Conservation (phyloP, 148 eudicot genomes). For the Rheum nobile region DNA sequence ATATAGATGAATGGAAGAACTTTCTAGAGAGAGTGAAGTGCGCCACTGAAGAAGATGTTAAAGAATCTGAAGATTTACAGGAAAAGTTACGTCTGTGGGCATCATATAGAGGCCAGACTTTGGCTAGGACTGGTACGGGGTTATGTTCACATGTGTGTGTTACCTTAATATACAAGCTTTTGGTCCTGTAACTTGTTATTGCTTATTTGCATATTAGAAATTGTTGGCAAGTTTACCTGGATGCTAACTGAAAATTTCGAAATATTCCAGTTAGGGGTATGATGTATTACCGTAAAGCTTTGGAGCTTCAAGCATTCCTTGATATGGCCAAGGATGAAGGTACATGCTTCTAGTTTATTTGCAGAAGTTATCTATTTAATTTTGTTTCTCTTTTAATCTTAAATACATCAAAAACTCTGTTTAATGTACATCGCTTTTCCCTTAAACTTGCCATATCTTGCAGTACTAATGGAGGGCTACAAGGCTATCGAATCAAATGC, state of each 20-base stretch:
- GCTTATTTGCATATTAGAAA: neutral
- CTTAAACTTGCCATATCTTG: neutral
- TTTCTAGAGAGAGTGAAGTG: conserved; percentile 68
- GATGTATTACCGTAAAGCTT: conserved; percentile 97
- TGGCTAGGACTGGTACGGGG: conserved; percentile 79
- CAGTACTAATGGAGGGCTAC: conserved; percentile 86
- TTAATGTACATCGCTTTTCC: neutral
- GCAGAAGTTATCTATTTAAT: neutral
- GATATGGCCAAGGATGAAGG: conserved; percentile 97
- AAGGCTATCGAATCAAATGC: conserved; percentile 79
- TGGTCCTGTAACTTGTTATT: neutral
- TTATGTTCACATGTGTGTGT: neutral
- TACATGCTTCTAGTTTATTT: conserved; percentile 10
- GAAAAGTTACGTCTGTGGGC: conserved; percentile 97
- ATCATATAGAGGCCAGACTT: conserved; percentile 91
- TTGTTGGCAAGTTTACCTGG: neutral
- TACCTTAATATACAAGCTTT: neutral
- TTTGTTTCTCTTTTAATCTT: neutral
- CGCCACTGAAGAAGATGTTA: conserved; percentile 48
- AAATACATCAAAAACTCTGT: neutral
- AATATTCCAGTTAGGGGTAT: conserved; percentile 77
- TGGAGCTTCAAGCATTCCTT: conserved; percentile 97
- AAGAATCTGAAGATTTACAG: conserved; percentile 36
- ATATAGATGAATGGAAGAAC: conserved; percentile 88
- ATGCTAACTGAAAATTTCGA: conserved; percentile 2